Evolutionary conservation across 495 filamentous ascomycete genomes (phyloP).

Genomic region (Trichoderma gamsii): DNA sequence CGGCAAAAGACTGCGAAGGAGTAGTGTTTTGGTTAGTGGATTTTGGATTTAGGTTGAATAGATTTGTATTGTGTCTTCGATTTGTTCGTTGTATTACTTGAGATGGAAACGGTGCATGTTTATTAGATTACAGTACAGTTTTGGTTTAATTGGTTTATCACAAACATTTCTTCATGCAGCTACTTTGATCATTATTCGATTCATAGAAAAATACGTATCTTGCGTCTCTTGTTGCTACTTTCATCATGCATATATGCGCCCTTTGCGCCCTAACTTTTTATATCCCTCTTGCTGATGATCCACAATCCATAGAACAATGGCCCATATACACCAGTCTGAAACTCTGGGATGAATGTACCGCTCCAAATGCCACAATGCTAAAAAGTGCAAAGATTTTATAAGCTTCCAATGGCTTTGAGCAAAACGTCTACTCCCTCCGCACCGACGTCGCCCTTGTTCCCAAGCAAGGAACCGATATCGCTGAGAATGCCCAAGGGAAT

Average conservation of each 20-base stretch:
- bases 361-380: neutral
- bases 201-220: neutral
- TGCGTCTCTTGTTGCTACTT: neutral
- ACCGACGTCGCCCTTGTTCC: constrained; percentile 42
- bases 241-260: neutral
- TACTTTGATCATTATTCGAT: neutral
- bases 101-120: neutral
- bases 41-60: neutral
- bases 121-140: neutral
- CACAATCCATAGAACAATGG: neutral
- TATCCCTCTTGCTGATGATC: neutral
- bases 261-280: neutral
- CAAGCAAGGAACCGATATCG: constrained; percentile 79
- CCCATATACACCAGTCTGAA: neutral
- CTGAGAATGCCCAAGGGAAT: constrained; percentile 85
- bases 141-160: neutral
- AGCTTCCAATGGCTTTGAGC: constrained; percentile 65
- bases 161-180: neutral
- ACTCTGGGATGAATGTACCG: neutral
- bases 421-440: constrained; percentile 62
- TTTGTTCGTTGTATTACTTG: neutral
- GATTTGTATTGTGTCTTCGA: neutral
- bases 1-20: neutral
- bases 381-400: constrained; percentile 36
- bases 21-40: neutral